Conservation (phyloP, 352 stramenopile species). For the Phytophthora hibernalis region DNA sequence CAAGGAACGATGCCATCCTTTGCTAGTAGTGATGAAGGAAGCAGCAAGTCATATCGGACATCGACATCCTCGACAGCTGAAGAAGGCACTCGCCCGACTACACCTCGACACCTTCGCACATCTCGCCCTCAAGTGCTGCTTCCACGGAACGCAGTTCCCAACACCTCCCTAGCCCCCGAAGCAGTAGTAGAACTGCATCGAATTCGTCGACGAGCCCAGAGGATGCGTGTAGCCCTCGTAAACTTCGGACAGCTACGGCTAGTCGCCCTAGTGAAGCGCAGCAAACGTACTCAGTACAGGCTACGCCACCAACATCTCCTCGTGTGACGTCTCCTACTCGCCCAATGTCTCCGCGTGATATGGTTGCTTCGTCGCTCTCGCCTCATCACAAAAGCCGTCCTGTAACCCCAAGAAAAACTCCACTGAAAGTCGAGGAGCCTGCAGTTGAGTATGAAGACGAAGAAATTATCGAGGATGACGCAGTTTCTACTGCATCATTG, state of each 20-base stretch:
- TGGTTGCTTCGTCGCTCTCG: conserved; percentile 5
- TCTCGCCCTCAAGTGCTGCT: conserved; percentile 15
- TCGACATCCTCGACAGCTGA: conserved; percentile 22
- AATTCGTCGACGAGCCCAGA: conserved; percentile 13
- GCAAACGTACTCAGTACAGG: conserved; percentile 5
- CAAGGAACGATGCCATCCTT: conserved; percentile 22
- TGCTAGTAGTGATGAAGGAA: conserved; percentile 5
- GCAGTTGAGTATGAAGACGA: conserved; percentile 54
- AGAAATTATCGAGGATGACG: conserved; percentile 40
- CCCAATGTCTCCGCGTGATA: conserved; percentile 22
- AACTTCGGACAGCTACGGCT: conserved; percentile 16
- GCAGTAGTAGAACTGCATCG: conserved; percentile 2
- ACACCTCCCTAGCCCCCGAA: conserved; percentile 19
- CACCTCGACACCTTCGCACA: conserved; percentile 29
- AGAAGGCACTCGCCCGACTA: conserved; percentile 23
- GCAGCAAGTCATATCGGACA: conserved; percentile 14
- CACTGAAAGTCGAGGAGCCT: conserved; percentile 19
- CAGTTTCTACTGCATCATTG: conserved; percentile 7
- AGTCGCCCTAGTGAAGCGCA: conserved; percentile 9
- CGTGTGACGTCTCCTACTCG: conserved; percentile 25
- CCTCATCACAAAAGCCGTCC: conserved; percentile 19
- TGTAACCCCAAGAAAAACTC: conserved; percentile 11
- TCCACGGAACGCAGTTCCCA: conserved; percentile 2
- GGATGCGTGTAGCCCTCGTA: conserved; percentile 37
- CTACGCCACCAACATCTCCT: conserved; percentile 26